Conservation (phyloP, 2,329 filamentous ascomycete genomes). For the Epichloe gansuensis region DNA sequence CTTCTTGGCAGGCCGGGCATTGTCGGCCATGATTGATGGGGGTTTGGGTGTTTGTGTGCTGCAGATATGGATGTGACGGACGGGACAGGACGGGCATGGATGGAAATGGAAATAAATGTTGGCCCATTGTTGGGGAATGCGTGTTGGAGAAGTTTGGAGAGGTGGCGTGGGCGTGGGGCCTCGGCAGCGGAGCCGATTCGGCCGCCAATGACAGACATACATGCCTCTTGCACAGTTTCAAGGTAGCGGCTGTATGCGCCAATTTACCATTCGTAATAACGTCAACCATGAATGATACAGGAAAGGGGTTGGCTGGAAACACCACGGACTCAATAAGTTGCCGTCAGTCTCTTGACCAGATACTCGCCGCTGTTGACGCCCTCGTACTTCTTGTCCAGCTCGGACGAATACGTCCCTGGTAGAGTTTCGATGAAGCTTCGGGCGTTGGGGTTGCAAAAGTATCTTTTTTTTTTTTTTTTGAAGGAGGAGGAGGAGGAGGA, state of each 20-base stretch:
- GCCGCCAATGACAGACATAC: too few species aligned
- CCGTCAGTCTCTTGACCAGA: slow-evolving; percentile 61
- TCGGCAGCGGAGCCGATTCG: neutral
- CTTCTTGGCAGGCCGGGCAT: neutral
- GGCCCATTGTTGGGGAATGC: neutral
- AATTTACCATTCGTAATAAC: too few species aligned
- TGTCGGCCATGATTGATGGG: slow-evolving; percentile 1
- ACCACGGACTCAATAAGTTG: slow-evolving; percentile 46
- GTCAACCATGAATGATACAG: too few species aligned
- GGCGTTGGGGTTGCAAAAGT: slow-evolving; percentile 83
- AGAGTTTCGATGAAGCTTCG: slow-evolving; percentile 66
- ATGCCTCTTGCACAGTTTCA: too few species aligned
- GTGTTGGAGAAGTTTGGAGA: neutral
- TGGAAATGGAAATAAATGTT: neutral
- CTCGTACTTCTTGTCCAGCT: slow-evolving; percentile 65
- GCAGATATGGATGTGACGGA: neutral
- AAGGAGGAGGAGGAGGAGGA: too few species aligned
- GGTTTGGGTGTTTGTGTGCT: neutral
- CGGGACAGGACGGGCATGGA: neutral
- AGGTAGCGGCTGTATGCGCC: too few species aligned
- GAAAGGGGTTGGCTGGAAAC: too few species aligned
- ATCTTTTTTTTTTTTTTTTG: slow-evolving; percentile 29
- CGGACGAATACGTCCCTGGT: slow-evolving; percentile 57
- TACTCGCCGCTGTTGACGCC: slow-evolving; percentile 73
- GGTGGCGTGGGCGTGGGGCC: slow-evolving; percentile 3